Evolutionary conservation across 352 stramenopile genomes (phyloP), one percentile per base, ranked within the genome.

Genomic region (Peronospora belbahrii): DNA sequence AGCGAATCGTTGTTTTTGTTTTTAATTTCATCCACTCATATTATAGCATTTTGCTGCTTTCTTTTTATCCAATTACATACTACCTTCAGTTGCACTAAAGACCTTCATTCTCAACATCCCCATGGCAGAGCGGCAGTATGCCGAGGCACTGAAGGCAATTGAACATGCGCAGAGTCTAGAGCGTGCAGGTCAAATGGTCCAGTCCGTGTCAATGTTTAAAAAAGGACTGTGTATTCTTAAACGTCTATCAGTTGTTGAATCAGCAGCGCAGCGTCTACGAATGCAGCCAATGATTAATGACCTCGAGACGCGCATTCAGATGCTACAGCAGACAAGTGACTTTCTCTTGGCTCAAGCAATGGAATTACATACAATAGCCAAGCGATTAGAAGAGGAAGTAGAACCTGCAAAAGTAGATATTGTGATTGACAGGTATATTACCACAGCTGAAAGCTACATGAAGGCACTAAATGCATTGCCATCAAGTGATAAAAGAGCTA

Each of bases 161-260:
- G 65, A 85, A 52, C 63, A 56, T 14, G 76, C 60, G 43, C 49
- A 74, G 64, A 50, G 34, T 24, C 52, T 64, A 48, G 67, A 73
- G 47, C 52, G 44, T 49, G 57, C 40, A 23, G 48, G 46, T 32
- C 56, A 68, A 39, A 22, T 9, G 2, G 35, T 33, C n/a, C 44
- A 66, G 38, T 74, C 72, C 4, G 56, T 66, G 24, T 41, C 59
- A 34, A 47, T 74, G 36, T 85, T 87, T 44, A 36, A 71, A 31
- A 48, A 74, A 39, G 76, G 76, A 2, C 46, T 91, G 14, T 63
- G 50, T 32, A 83, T 87, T 46, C 70, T 88, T 39, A 70, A 56
- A 15, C 79, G 79, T 1, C 64, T 91, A 25, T 59, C 74, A 24
- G 62, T 88, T 37, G 72, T 91, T 47, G 79, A 91, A 59, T 87